Evolutionary conservation across 2,329 filamentous ascomycete genomes (phyloP), one percentile per base, ranked within the genome.

Genomic region (Gaeumannomyces tritici): DNA sequence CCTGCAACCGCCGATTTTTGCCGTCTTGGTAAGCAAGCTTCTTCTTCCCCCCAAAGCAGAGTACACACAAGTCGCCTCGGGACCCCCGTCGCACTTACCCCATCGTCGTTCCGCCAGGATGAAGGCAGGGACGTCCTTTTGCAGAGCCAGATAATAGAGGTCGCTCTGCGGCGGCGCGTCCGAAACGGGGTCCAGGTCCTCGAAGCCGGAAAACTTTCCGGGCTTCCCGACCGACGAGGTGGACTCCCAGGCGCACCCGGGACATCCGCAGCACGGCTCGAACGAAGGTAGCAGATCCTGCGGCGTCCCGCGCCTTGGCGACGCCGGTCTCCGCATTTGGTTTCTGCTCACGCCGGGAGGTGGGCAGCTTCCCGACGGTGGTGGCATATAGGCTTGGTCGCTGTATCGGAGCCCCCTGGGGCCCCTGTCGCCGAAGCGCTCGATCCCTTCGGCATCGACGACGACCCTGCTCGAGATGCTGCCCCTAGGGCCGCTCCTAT

Each of bases 41-140:
- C 3, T 1, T 4, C n/a, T 8, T 51, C n/a, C 8, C 11, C 42
- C 42, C 42, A 3, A 18, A 6, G 1, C 42, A n/a, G 42, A 9
- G 1, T 4, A 15, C 12, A n/a, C 42, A 51, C 42, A n/a, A n/a
- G 12, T 42, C 15, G 3, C 1, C 7, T 47, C 5, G 42, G 42
- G 15, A 18, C 7, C 13, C 7, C 13, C 21, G 9, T 18, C 6
- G 1, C n/a, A 56, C 55, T 11, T 56, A 56, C 56, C 77, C 79
- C 79, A 81, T 21, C 73, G 73, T 2, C 79, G 72, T 61, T 77
- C 74, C 13, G 73, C 71, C 6, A 81, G 73, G 62, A 81, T 70
- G 66, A 81, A 81, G 0, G 76, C 79, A 0, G 77, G 74, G 57
- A 81, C 75, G n/a, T 74, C 71, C 57, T 79, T 78, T 57, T 72